A percentile compares a stretch with the other conserved stretches of the same genome.
Conservation (phyloP, 2,329 filamentous ascomycete species). For the Beauveria scarabaeidicola region DNA sequence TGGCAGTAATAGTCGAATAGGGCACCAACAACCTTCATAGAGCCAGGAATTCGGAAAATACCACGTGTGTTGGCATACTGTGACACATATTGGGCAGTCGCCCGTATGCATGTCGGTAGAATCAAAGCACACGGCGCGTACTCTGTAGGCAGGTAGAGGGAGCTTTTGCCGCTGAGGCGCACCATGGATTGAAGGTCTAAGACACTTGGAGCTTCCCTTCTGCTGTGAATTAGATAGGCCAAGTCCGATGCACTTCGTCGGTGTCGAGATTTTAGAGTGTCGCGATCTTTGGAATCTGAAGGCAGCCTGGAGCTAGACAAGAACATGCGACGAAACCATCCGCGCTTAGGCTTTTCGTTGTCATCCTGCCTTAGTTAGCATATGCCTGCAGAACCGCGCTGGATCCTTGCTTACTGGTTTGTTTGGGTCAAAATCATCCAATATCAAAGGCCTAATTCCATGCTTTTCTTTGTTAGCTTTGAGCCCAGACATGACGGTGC, state of each 20-base stretch:
- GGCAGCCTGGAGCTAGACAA: constrained; percentile 18
- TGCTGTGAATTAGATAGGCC: constrained; percentile 34
- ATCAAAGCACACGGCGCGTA: constrained; percentile 49
- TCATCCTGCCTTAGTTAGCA: background rate
- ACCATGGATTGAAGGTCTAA: constrained; percentile 51
- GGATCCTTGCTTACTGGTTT: constrained; percentile 18
- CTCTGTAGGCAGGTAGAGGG: constrained; percentile 51
- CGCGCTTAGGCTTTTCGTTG: constrained; percentile 18
- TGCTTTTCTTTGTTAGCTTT: constrained; percentile 31
- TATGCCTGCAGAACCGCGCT: no score
- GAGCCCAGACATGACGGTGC: background rate
- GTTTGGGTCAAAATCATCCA: constrained; percentile 26
- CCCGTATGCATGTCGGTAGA: constrained; percentile 58
- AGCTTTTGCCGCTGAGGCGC: constrained; percentile 53
- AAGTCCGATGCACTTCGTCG: constrained; percentile 49
- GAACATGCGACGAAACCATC: constrained; percentile 32
- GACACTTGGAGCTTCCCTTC: constrained; percentile 38
- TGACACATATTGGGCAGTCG: constrained; percentile 55
- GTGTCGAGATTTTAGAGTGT: constrained; percentile 23
- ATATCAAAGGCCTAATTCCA: constrained; percentile 36
- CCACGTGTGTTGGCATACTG: constrained; percentile 48
- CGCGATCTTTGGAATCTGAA: constrained; percentile 5
- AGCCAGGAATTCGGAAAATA: constrained; percentile 56
- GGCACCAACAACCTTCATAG: constrained; percentile 43
- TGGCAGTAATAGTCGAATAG: constrained; percentile 57